Base-by-base conservation (phyloP, 148 eudicot species). In the Vaccinium corymbosum region DNA sequence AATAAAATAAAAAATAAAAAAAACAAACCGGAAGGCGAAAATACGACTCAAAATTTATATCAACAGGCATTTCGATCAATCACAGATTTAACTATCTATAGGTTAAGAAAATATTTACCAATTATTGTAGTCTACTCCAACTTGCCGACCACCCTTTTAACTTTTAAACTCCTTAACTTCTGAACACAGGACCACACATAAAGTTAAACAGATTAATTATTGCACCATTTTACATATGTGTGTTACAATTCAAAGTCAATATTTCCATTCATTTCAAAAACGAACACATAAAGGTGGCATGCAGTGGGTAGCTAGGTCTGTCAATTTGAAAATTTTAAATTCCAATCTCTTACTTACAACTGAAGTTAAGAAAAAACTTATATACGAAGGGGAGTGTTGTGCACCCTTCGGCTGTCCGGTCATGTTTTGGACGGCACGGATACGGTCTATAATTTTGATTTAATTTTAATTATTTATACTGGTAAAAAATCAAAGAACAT, bases 241-340 rank as follows among this genome's bases (percentile, higher is more conserved):
- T 48, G 51, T 20, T 75, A 42, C 15, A 19, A 32, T 10, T 46
- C 78, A 75, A 75, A 75, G 78, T 75, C 78, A 75, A 75, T 75
- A 48, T 42, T 75, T 75, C 20, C 53, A 19, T 75, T 1, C 78
- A 74, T 17, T 74, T 42, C 2, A 42, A 73, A 35, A 42, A 38
- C 29, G 27, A 1, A 19, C 10, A 20, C 8, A 7, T 15, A 38
- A 38, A 32, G 19, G 49, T 32, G 76, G 49, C 76, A 72, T 15
- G 49, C 50, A 42, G 77, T 42, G 77, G 77, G 51, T 73, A 42
- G 32, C 46, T 42, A 42, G 46, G 8, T 70, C 49, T 73, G 19
- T 73, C 77, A 38, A 38, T 73, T 62, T 55, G 1, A 0, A 68
- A 62, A n/a, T 7, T 62, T 9, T 62, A 62, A 3, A 0, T 64